Evolutionary conservation across 352 stramenopile genomes (phyloP).

Genomic region (Halophytophthora polymorphica): DNA sequence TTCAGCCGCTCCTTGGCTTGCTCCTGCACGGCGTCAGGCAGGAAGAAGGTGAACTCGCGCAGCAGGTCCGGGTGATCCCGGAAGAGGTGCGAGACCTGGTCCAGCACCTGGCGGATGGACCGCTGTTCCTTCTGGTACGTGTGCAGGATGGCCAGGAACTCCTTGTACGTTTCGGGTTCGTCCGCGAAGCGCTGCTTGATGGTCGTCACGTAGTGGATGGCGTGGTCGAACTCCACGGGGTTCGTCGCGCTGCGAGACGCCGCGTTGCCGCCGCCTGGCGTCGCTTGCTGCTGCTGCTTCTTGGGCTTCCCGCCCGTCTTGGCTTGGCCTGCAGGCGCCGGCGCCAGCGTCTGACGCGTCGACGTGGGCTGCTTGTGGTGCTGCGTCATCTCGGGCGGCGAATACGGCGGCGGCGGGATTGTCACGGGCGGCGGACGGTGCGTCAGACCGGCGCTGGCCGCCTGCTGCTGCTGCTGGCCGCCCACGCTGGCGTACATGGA

Average conservation of each 20-base stretch:
- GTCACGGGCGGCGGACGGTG: conserved; percentile 66
- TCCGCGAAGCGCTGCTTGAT: conserved; percentile 99
- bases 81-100: conserved; percentile 99
- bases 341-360: conserved; percentile 47
- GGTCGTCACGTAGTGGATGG: conserved; percentile 98
- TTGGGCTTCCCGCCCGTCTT: conserved; percentile 50
- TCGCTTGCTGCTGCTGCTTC: conserved; percentile 35
- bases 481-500: conserved; percentile 37
- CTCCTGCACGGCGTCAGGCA: conserved; percentile 98
- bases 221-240: conserved; percentile 98
- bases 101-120: conserved; percentile 96
- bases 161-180: conserved; percentile 98
- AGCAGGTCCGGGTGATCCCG: conserved; percentile 98
- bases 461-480: conserved; percentile 22
- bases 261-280: conserved; percentile 20
- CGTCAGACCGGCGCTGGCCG: conserved; percentile 31
- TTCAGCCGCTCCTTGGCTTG: conserved; percentile 96
- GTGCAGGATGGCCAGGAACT: conserved; percentile 99
- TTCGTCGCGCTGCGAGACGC: conserved; percentile 56
- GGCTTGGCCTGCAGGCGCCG: conserved; percentile 18
- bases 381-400: conserved; percentile 39
- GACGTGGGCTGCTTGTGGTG: conserved; percentile 44
- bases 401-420: conserved; percentile 69
- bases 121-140: conserved; percentile 99
- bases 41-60: conserved; percentile 99